Conservation (phyloP, 805 yeast genomes). For the Candida patagonica region DNA sequence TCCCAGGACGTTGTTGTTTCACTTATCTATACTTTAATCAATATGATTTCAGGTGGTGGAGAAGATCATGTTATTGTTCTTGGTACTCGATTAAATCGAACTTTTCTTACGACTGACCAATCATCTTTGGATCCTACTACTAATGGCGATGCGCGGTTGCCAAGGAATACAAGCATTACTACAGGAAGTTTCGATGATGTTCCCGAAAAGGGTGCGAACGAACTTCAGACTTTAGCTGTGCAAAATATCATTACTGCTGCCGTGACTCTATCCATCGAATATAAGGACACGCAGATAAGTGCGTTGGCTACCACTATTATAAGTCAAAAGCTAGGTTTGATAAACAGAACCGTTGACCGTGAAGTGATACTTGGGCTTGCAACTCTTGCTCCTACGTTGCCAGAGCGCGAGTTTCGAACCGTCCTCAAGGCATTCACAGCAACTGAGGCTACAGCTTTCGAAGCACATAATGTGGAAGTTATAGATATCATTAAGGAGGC, state of each 20-base stretch:
- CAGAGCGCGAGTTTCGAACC: slow-evolving; percentile 59
- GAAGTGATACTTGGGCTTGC: slow-evolving; percentile 59
- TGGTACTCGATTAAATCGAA: slow-evolving; percentile 6
- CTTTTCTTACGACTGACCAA: slow-evolving; percentile 9
- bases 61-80: slow-evolving; percentile 8
- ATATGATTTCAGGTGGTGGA: slow-evolving; percentile 51
- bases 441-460: slow-evolving; percentile 37
- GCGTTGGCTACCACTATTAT: slow-evolving; percentile 73
- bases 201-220: not conserved
- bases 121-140: slow-evolving; percentile 5
- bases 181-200: not conserved
- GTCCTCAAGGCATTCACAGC: slow-evolving; percentile 49
- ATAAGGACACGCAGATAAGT: slow-evolving; percentile 63
- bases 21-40: slow-evolving; percentile 73
- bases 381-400: slow-evolving; percentile 49
- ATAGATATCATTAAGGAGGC: slow-evolving; percentile 19
- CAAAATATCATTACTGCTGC: slow-evolving; percentile 63
- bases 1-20: slow-evolving; percentile 80
- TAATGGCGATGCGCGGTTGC: not conserved
- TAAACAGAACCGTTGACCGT: slow-evolving; percentile 37
- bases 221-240: slow-evolving; percentile 30
- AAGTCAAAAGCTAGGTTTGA: slow-evolving; percentile 56
- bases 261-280: slow-evolving; percentile 53
- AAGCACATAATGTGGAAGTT: slow-evolving; percentile 31
- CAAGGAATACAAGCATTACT: not conserved